Evolutionary conservation across 331 rosid species (phyloP).

Genomic region (Malus hybrid): DNA sequence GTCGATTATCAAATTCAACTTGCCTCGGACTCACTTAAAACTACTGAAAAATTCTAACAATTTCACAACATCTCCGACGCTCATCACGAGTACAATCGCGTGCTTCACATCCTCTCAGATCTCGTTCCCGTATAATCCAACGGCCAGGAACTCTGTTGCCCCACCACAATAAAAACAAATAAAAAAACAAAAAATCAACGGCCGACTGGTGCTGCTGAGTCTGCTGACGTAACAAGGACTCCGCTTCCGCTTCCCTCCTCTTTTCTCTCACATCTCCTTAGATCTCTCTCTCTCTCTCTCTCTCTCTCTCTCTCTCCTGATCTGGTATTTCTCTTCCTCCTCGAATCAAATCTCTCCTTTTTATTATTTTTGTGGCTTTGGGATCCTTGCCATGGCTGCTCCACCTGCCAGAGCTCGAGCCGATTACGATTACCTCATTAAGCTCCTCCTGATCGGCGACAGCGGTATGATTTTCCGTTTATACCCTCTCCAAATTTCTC

Average conservation of each 20-base stretch:
- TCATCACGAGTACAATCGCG: background rate
- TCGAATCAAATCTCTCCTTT: background rate
- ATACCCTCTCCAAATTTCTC: background rate
- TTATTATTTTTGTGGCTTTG: background rate
- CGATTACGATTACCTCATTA: constrained; percentile 88
- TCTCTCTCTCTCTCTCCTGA: constrained; percentile 13
- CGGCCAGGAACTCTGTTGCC: background rate
- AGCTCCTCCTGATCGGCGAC: constrained; percentile 97
- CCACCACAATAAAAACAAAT: background rate
- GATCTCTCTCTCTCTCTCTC: constrained; percentile 30
- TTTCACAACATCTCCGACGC: background rate
- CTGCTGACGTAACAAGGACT: constrained; percentile 32
- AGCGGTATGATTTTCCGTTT: constrained; percentile 52
- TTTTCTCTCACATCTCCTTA: constrained; percentile 10
- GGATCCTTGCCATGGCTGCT: constrained; percentile 61
- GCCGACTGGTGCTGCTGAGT: constrained; percentile 15
- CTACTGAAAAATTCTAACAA: no score
- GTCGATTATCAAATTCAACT: no score
- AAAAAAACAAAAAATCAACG: constrained; percentile 14
- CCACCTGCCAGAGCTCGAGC: constrained; percentile 95
- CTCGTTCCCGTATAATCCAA: background rate
- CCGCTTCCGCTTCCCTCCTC: constrained; percentile 21
- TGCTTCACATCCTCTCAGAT: background rate
- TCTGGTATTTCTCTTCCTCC: constrained; percentile 19
- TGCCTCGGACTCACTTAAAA: no score